Percentiles rank a stretch among this genome's conserved stretches.
Conservation (phyloP, 163 green algal genomes). For the Prototheca wickerhamii region DNA sequence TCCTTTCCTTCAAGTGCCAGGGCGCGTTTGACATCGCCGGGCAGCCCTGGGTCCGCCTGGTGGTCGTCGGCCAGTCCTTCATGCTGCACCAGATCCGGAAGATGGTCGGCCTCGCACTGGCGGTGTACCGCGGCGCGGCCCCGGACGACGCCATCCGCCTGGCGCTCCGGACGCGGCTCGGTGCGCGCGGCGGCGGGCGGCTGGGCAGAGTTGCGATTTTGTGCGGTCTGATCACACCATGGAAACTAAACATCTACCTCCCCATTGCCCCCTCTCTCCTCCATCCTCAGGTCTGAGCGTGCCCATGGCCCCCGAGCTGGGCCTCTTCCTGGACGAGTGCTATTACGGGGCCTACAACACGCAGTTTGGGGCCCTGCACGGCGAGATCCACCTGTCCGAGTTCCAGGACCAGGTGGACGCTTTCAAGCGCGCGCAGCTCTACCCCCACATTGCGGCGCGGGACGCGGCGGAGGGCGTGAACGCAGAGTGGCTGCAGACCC, state of each 20-base stretch:
- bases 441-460: slow-evolving; percentile 22
- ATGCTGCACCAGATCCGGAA: slow-evolving; percentile 97
- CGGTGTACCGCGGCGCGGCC: slow-evolving; percentile 57
- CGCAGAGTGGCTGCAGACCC: slow-evolving; percentile 14
- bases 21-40: slow-evolving; percentile 49
- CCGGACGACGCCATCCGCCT: slow-evolving; percentile 37
- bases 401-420: slow-evolving; percentile 15
- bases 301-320: slow-evolving; percentile 80
- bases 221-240: no score
- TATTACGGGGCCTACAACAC: slow-evolving; percentile 47
- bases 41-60: slow-evolving; percentile 59
- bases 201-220: not conserved
- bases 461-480: slow-evolving; percentile 27
- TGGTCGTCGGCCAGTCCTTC: slow-evolving; percentile 87
- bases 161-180: slow-evolving; percentile 37
- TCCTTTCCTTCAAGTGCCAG: slow-evolving; percentile 51
- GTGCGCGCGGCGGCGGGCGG: not conserved
- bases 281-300: slow-evolving; percentile 37
- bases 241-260: not conserved
- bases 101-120: slow-evolving; percentile 84
- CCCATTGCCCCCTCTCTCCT: not conserved
- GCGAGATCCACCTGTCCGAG: not conserved
- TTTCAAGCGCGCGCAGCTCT: slow-evolving; percentile 33
- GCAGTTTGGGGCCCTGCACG: slow-evolving; percentile 22
- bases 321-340: slow-evolving; percentile 74